phyloP scores from a whole-genome alignment of 2,329 filamentous ascomycete genomes.

The Stagonosporopsis tanaceti region DNA sequence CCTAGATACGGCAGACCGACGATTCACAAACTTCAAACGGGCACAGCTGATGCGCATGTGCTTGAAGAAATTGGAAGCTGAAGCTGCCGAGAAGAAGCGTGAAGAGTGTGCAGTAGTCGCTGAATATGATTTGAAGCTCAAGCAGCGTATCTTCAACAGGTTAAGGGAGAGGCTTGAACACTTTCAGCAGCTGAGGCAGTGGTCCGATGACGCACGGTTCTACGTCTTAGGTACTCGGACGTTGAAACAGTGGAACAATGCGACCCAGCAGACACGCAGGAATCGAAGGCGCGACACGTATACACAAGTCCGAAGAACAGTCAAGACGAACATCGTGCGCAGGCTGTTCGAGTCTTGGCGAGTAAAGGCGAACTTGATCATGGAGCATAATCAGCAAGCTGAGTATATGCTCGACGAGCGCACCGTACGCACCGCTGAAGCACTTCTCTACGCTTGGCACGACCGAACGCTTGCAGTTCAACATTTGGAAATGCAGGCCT shows the following conservation, averaged over 20 bases:
- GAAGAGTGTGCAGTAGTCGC: constrained; percentile 50
- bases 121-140: constrained; percentile 52
- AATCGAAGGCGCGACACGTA: constrained; percentile 65
- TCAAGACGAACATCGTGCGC: constrained; percentile 63
- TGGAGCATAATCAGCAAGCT: constrained; percentile 43
- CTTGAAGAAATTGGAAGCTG: constrained; percentile 39
- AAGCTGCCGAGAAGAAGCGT: constrained; percentile 33
- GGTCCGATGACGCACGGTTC: constrained; percentile 64
- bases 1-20: constrained; percentile 41
- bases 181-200: constrained; percentile 57
- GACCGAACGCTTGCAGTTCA: constrained; percentile 43
- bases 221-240: constrained; percentile 62
- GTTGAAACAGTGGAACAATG: constrained; percentile 61
- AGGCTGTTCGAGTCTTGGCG: constrained; percentile 51
- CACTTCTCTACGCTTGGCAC: constrained; percentile 55
- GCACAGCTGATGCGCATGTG: constrained; percentile 36
- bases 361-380: constrained; percentile 30
- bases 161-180: constrained; percentile 52
- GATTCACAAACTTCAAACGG: constrained; percentile 43
- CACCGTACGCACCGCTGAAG: constrained; percentile 34
- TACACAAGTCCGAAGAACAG: constrained; percentile 59
- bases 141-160: constrained; percentile 48
- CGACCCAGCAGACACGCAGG: constrained; percentile 60
- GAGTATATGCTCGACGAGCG: constrained; percentile 34
- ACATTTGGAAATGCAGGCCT: constrained; percentile 33